A percentile compares a stretch with the other conserved stretches of the same genome.
These are phyloP conservation scores for Dunaliella sp. DNA, from an alignment of 139 green algal genomes.

Conservation along the genomic window DNA sequence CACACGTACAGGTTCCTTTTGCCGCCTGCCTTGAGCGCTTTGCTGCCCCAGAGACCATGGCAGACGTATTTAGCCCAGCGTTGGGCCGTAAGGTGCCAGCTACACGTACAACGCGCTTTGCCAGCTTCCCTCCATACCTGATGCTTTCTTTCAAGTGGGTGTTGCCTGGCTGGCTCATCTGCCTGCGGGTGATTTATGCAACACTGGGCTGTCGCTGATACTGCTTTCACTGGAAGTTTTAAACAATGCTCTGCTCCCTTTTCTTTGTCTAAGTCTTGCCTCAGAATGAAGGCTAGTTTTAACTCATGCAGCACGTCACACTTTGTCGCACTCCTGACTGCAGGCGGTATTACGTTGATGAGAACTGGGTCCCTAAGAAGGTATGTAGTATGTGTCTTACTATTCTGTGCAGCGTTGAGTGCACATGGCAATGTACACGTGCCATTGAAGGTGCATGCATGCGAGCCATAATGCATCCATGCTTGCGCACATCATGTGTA, in stretches of 20 bases:
- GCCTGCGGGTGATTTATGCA: too few species aligned
- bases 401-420: too few species aligned
- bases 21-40: slow-evolving; percentile 78
- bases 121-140: slow-evolving; percentile 86
- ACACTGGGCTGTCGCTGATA: background rate
- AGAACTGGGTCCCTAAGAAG: slow-evolving; percentile 90
- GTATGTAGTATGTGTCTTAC: too few species aligned
- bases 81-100: slow-evolving; percentile 51
- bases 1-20: slow-evolving; percentile 85
- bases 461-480: too few species aligned
- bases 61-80: slow-evolving; percentile 79
- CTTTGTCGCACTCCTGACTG: too few species aligned
- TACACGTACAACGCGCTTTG: slow-evolving; percentile 64
- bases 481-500: too few species aligned
- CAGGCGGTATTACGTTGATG: slow-evolving; percentile 59
- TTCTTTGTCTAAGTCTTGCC: background rate
- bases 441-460: too few species aligned
- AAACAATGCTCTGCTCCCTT: background rate
- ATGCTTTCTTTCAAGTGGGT: slow-evolving; percentile 52
- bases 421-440: too few species aligned
- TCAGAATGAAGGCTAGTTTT: too few species aligned
- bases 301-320: too few species aligned
- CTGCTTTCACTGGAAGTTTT: background rate
- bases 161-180: background rate
- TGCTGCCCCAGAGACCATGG: slow-evolving; percentile 55